These are phyloP conservation scores for Boletus edulis DNA, from an alignment of 768 basidiomycete species.

Conservation along the genomic window DNA sequence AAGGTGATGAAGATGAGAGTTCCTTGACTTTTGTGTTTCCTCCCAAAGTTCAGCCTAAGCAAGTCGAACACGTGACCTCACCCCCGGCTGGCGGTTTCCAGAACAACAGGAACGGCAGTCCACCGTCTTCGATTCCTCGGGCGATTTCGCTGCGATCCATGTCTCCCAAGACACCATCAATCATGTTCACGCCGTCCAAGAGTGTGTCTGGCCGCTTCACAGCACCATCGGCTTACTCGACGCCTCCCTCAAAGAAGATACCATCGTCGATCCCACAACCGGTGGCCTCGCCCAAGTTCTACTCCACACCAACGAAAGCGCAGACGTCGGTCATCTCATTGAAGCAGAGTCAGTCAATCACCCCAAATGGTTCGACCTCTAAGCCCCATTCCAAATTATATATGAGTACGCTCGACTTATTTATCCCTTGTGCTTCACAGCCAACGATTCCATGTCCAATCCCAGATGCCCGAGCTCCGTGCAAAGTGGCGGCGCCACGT, in stretches of 20 bases:
- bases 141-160: conserved; percentile 36
- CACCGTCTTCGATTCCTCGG: conserved; percentile 55
- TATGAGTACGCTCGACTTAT: conserved; percentile 63
- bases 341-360: conserved; percentile 24
- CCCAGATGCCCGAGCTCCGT: conserved; percentile 40
- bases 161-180: conserved; percentile 25
- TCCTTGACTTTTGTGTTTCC: conserved; percentile 25
- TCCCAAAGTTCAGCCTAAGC: conserved; percentile 5
- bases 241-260: conserved; percentile 54
- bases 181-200: conserved; percentile 37
- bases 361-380: conserved; percentile 61
- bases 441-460: conserved; percentile 25
- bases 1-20: conserved; percentile 25
- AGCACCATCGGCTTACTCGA: conserved; percentile 21
- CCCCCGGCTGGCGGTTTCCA: conserved; percentile 5
- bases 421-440: conserved; percentile 36
- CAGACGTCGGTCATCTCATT: conserved; percentile 37
- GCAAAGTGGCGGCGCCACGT: conserved; percentile 23
- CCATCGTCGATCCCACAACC: conserved; percentile 66
- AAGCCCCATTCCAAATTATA: conserved; percentile 46
- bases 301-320: conserved; percentile 29
- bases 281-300: conserved; percentile 38
- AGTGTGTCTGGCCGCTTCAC: conserved; percentile 27
- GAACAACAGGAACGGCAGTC: conserved; percentile 18
- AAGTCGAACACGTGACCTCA: conserved; percentile 4